Evolutionary conservation across 352 stramenopile genomes (phyloP).

Genomic region (Phytopythium oedochilum): DNA sequence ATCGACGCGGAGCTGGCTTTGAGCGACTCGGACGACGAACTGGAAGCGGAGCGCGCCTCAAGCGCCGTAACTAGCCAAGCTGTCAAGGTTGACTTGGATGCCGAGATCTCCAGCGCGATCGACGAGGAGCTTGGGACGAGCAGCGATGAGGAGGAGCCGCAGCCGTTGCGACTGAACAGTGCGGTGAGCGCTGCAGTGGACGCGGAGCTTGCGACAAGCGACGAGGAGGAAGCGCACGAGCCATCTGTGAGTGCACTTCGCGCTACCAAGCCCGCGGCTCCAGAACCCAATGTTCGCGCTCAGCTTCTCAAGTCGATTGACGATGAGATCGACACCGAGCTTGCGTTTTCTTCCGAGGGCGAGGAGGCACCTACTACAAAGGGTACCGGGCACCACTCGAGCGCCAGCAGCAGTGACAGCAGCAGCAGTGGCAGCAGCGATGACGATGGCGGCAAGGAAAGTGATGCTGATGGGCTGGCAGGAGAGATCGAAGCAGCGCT

Average conservation of each 20-base stretch:
- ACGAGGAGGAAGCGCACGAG: background rate
- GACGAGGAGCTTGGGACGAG: constrained; percentile 24
- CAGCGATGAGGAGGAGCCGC: constrained; percentile 17
- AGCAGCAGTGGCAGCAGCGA: constrained; percentile 25
- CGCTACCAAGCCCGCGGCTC: background rate
- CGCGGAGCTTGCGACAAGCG: constrained; percentile 13
- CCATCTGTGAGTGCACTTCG: background rate
- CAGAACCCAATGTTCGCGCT: background rate
- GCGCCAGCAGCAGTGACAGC: constrained; percentile 20
- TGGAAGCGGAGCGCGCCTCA: background rate
- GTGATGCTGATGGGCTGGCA: constrained; percentile 7
- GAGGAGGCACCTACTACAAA: constrained; percentile 7
- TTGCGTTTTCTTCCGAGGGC: constrained; percentile 24
- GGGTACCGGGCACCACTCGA: background rate
- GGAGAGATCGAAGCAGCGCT: background rate
- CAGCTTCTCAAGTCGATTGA: constrained; percentile 21
- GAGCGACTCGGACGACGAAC: background rate
- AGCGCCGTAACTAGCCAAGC: constrained; percentile 9
- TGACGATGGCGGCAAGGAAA: constrained; percentile 12
- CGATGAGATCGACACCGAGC: constrained; percentile 31
- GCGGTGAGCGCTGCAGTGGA: constrained; percentile 19
- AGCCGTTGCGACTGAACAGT: background rate
- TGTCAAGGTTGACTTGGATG: constrained; percentile 4
- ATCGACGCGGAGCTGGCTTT: constrained; percentile 20
- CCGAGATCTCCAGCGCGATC: constrained; percentile 18